Base-by-base conservation (phyloP, 2,329 filamentous ascomycete genomes). In the Fusarium goolgardi region DNA sequence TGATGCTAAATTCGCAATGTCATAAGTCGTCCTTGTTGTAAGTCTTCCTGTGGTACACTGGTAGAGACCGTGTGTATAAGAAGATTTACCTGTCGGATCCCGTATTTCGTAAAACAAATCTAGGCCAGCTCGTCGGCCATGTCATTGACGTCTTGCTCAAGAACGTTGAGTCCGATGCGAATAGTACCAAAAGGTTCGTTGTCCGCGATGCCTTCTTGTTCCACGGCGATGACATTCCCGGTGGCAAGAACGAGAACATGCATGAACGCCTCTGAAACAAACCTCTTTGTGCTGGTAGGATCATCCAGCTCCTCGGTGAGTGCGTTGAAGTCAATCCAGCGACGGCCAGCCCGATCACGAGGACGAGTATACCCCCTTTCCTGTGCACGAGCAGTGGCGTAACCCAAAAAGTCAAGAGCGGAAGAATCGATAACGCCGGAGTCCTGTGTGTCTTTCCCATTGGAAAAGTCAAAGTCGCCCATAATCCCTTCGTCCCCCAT, bases 221-320 rank as follows among this genome's bases (percentile, higher is more conserved):
- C 78, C 7, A 94, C 87, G 20, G 79, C 75, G 44, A 95, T 79
- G 56, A 86, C 77, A 3, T 84, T 84, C 78, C 89, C 92, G 3
- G 88, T 93, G 8, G 87, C 89, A 43, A 96, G 83, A 13, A 85
- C 83, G 16, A 96, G 84, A 3, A 92, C 83, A 75, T 96, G 91
- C 79, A 91, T 87, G 75, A 93, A 90, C 0, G 89, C 92, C 76
- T 94, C 91, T 3, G 91, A 89, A 11, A 90, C 91, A 15, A 93
- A 88, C 31, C 86, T 80, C 35, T 82, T 84, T 31, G 86, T 87
- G 41, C 81, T 78, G 12, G 74, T 74, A 0, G 88, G 85, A n/a
- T 86, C 83, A 44, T 96, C 86, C 12, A 97, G 79, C 49, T 88
- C 81, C 45, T 90, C 83, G 44, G 96, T 87, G 18, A 97, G 79